phyloP scores from a whole-genome alignment of 495 filamentous ascomycete genomes.

The Parathielavia appendiculata region DNA sequence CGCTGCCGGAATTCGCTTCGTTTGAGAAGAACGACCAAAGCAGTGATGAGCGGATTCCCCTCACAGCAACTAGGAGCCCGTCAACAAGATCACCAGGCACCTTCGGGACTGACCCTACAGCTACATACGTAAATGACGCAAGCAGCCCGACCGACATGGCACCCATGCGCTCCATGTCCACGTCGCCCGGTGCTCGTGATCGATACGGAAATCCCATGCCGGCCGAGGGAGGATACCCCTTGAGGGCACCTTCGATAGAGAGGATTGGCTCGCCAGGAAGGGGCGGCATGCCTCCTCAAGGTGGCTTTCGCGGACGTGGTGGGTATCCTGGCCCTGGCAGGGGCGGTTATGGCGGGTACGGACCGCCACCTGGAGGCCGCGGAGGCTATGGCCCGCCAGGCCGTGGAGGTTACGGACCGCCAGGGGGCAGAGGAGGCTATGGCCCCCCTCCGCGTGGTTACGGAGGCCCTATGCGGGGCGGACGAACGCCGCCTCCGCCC shows the following conservation, averaged over 20 bases:
- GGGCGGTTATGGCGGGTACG: constrained; percentile 38
- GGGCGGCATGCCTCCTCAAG: constrained; percentile 46
- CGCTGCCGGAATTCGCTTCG: constrained; percentile 67
- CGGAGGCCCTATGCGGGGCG: constrained; percentile 49
- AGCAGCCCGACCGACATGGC: constrained; percentile 28
- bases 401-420: constrained; percentile 45
- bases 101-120: constrained; percentile 28
- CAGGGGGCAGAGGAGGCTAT: constrained; percentile 37
- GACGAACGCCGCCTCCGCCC: constrained; percentile 52
- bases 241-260: constrained; percentile 58
- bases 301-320: constrained; percentile 51
- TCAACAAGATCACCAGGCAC: constrained; percentile 45
- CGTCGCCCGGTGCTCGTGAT: constrained; percentile 44
- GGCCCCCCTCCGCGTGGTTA: constrained; percentile 55
- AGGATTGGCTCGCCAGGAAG: constrained; percentile 53
- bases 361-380: constrained; percentile 30
- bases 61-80: constrained; percentile 61
- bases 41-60: constrained; percentile 76
- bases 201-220: constrained; percentile 63
- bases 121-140: constrained; percentile 31
- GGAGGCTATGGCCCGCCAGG: constrained; percentile 39
- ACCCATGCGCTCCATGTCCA: constrained; percentile 36
- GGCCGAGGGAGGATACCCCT: constrained; percentile 42
- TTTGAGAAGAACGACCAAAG: constrained; percentile 64
- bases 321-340: constrained; percentile 43